A percentile compares a stretch with the other conserved stretches of the same genome.
Conservation (phyloP, 139 green algal species). For the Picochlorum costavermella region DNA sequence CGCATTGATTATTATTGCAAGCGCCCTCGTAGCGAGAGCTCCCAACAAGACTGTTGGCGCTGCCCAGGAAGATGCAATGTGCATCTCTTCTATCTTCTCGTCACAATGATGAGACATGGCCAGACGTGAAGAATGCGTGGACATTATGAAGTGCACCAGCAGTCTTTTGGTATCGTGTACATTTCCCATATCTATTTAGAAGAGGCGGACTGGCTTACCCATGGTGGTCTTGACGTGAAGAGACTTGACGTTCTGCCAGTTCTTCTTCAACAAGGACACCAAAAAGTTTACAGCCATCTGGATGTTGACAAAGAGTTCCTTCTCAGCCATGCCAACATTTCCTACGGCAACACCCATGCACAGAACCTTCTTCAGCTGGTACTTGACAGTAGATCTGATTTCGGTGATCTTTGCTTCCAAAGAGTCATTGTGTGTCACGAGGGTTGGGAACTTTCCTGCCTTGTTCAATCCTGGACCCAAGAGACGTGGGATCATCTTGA, state of each 20-base stretch:
- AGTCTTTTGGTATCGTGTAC: slow-evolving; percentile 8
- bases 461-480: slow-evolving; percentile 98
- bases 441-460: slow-evolving; percentile 96
- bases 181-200: slow-evolving; percentile 55
- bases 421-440: slow-evolving; percentile 67
- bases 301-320: slow-evolving; percentile 77
- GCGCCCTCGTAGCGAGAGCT: slow-evolving; percentile 8
- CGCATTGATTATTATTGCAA: slow-evolving; percentile 4
- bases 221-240: slow-evolving; percentile 97
- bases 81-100: no score
- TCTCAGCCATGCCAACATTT: slow-evolving; percentile 86
- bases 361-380: slow-evolving; percentile 99
- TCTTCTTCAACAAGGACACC: slow-evolving; percentile 99
- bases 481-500: slow-evolving; percentile 98
- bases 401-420: slow-evolving; percentile 86
- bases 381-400: slow-evolving; percentile 93
- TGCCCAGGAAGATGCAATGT: background rate
- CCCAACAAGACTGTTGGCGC: slow-evolving; percentile 16
- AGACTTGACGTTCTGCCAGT: slow-evolving; percentile 98
- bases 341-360: slow-evolving; percentile 95
- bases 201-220: slow-evolving; percentile 89
- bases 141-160: slow-evolving; percentile 9
- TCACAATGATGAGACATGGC: background rate
- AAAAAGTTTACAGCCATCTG: slow-evolving; percentile 95
- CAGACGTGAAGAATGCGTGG: background rate